These are phyloP conservation scores for Cercospora sp. DNA, from an alignment of 2,329 filamentous ascomycete species.

Conservation along the genomic window DNA sequence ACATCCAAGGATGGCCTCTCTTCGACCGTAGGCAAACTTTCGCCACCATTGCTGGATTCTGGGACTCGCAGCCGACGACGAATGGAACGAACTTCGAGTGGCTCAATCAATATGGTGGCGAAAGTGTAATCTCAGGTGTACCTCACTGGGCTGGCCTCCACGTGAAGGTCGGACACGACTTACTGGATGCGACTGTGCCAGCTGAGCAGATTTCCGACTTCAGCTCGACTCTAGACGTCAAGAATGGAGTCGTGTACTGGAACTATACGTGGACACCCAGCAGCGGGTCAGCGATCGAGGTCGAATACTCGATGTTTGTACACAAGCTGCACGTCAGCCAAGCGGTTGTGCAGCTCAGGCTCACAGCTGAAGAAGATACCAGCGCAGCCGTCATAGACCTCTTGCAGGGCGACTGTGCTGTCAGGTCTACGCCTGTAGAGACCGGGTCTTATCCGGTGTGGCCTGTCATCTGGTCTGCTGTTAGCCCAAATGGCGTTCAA, in stretches of 20 bases:
- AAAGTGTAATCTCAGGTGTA: conserved; percentile 70
- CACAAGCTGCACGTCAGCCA: conserved; percentile 65
- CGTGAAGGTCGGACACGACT: conserved; percentile 55
- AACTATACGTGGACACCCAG: conserved; percentile 65
- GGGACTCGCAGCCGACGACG: conserved; percentile 59
- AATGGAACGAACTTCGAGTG: conserved; percentile 67
- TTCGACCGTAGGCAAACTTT: conserved; percentile 65
- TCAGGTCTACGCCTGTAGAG: conserved; percentile 60
- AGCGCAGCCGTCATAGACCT: conserved; percentile 65
- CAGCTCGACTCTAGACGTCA: conserved; percentile 61
- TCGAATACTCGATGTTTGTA: conserved; percentile 67
- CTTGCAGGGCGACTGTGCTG: conserved; percentile 67
- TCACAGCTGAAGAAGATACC: conserved; percentile 56
- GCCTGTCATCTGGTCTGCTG: conserved; percentile 63
- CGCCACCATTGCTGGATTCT: conserved; percentile 68
- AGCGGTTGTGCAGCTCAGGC: conserved; percentile 60
- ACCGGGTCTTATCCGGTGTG: conserved; percentile 57
- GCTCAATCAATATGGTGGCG: conserved; percentile 68
- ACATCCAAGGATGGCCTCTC: conserved; percentile 64
- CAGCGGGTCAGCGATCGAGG: conserved; percentile 52
- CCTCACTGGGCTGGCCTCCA: conserved; percentile 67
- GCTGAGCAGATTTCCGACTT: conserved; percentile 62
- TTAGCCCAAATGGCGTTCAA: conserved; percentile 61
- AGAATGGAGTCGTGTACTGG: conserved; percentile 64
- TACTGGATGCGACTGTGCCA: conserved; percentile 63